A percentile compares a stretch with the other conserved stretches of the same genome.
These are phyloP conservation scores for Irpex sp. DNA, from an alignment of 1,284 basidiomycete genomes.

Conservation along the genomic window DNA sequence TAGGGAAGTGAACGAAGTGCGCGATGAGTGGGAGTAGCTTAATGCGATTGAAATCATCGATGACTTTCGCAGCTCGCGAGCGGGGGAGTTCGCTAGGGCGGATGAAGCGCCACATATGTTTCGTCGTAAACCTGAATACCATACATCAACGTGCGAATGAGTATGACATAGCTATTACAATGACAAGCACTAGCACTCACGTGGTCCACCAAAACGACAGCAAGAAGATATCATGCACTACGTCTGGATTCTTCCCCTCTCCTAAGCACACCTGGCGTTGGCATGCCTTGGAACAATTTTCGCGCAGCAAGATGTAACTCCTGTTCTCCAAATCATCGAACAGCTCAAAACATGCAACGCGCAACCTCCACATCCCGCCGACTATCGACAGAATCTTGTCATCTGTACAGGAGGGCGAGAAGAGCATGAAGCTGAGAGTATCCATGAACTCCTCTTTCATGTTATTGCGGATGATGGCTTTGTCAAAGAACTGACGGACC, in stretches of 20 bases:
- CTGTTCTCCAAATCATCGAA: not conserved
- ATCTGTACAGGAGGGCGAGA: not conserved
- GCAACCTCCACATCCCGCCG: too few relatives aligned
- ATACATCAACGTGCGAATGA: too few relatives aligned
- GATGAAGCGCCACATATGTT: not conserved
- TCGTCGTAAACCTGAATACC: too few relatives aligned
- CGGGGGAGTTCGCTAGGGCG: not conserved
- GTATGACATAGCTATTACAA: too few relatives aligned
- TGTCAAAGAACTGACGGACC: not conserved
- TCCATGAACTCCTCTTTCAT: not conserved
- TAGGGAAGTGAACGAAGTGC: not conserved
- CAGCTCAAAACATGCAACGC: too few relatives aligned
- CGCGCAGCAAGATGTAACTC: not conserved
- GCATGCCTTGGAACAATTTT: not conserved
- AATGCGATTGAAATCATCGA: not conserved
- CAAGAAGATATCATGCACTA: not conserved
- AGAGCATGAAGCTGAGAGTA: not conserved
- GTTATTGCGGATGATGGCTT: not conserved
- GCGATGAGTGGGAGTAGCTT: not conserved
- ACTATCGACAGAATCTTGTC: not conserved
- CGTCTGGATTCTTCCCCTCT: not conserved
- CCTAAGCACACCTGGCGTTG: not conserved
- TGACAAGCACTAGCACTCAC: not conserved
- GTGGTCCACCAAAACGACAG: not conserved
- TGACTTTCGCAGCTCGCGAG: not conserved